phyloP scores from a whole-genome alignment of 2,329 filamentous ascomycete genomes.

The Penicillium corylophilum region DNA sequence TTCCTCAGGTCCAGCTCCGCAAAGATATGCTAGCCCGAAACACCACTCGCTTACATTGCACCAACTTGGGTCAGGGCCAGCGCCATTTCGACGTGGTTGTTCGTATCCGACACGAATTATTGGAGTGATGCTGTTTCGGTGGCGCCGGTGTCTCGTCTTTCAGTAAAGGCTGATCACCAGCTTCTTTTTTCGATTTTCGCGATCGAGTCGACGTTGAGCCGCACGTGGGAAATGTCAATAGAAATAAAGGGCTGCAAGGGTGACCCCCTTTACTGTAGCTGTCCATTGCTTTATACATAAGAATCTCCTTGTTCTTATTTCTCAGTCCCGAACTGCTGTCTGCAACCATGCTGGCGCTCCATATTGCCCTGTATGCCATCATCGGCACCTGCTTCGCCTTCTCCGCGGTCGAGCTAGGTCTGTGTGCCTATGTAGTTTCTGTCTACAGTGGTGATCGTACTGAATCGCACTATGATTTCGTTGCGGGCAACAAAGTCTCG shows the following conservation, averaged over 20 bases:
- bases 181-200: neutral
- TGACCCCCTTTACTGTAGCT: neutral
- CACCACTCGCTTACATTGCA: constrained; percentile 23
- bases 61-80: constrained; percentile 8
- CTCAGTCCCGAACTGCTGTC: neutral
- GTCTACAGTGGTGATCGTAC: constrained; percentile 2
- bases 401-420: constrained; percentile 30
- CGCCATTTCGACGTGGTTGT: constrained; percentile 14
- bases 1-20: neutral
- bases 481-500: constrained; percentile 7
- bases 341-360: constrained; percentile 21
- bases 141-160: neutral
- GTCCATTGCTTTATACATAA: neutral
- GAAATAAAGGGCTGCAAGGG: constrained; percentile 13
- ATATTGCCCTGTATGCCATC: constrained; percentile 25
- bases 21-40: constrained; percentile 5
- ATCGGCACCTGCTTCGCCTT: constrained; percentile 25
- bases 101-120: constrained; percentile 17
- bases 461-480: constrained; percentile 3
- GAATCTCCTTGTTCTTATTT: neutral
- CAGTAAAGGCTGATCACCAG: constrained; percentile 8
- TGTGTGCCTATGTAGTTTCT: constrained; percentile 21
- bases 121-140: constrained; percentile 2
- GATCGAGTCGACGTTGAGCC: neutral
- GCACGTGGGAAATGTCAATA: constrained; percentile 4